Evolutionary conservation across 2,329 filamentous ascomycete species (phyloP).

Genomic region (Penicillium hordei): DNA sequence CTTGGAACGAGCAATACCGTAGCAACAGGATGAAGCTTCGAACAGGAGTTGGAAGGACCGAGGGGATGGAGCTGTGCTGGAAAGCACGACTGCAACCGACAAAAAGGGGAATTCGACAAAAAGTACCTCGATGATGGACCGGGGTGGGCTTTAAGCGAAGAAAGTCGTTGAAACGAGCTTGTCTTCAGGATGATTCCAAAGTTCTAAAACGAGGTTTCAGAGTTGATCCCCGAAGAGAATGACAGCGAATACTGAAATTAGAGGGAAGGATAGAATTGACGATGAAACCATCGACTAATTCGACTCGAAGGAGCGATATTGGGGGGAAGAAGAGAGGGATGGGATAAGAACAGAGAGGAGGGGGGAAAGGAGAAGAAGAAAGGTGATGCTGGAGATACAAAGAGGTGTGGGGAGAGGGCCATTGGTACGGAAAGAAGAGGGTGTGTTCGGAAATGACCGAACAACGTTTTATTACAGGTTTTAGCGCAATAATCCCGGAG

Average conservation of each 20-base stretch:
- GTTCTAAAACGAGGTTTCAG: constrained; percentile 9
- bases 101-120: constrained; percentile 11
- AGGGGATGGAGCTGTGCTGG: constrained; percentile 12
- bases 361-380: constrained; percentile 26
- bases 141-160: constrained; percentile 10
- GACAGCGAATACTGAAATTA: constrained; percentile 23
- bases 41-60: constrained; percentile 25
- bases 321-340: constrained; percentile 35
- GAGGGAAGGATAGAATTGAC: constrained; percentile 31
- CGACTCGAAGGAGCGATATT: constrained; percentile 46
- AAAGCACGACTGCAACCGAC: constrained; percentile 12
- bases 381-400: constrained; percentile 29
- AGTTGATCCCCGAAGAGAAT: constrained; percentile 31
- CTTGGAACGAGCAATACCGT: constrained; percentile 15
- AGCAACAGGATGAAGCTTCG: constrained; percentile 21
- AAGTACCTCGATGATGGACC: constrained; percentile 11
- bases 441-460: constrained; percentile 9
- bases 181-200: constrained; percentile 13
- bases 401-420: constrained; percentile 25
- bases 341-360: constrained; percentile 20
- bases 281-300: constrained; percentile 37
- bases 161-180: constrained; percentile 16
- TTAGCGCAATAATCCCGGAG: not conserved
- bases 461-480: constrained; percentile 1
- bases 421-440: constrained; percentile 9